Evolutionary conservation across 2,329 filamentous ascomycete species (phyloP).

Genomic region (Xylaria multiplex): DNA sequence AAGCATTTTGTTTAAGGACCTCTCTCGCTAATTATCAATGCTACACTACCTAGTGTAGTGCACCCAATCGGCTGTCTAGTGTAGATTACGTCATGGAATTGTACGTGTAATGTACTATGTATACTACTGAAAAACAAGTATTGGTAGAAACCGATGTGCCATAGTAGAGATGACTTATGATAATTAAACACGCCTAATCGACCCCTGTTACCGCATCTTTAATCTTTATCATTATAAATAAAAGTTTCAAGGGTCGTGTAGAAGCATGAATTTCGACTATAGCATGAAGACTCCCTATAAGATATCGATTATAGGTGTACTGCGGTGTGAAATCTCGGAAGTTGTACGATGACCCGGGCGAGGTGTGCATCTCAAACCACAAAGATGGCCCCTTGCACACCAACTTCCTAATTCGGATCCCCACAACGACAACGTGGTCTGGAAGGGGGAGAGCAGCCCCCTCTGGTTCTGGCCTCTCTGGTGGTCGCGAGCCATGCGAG

Average conservation of each 20-base stretch:
- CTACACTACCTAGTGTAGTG: too few species aligned
- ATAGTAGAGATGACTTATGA: neutral
- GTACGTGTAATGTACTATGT: too few species aligned
- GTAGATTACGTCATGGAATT: slow-evolving; percentile 1
- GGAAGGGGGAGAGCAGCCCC: neutral
- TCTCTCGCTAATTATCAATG: too few species aligned
- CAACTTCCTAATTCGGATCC: slow-evolving; percentile 31
- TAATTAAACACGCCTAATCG: neutral
- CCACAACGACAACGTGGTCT: slow-evolving; percentile 29
- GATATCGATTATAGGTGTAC: neutral
- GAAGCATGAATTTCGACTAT: neutral
- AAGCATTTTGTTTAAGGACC: too few species aligned
- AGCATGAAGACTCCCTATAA: slow-evolving; percentile 12
- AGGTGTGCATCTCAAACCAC: neutral
- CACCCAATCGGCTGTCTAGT: neutral
- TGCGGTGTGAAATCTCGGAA: slow-evolving; percentile 6
- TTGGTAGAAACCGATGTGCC: neutral
- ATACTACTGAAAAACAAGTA: neutral
- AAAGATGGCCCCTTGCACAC: slow-evolving; percentile 1
- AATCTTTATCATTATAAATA: neutral
- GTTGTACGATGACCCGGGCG: slow-evolving; percentile 11
- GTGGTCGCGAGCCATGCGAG: slow-evolving; percentile 19
- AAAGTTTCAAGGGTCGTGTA: neutral
- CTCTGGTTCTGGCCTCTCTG: slow-evolving; percentile 2
- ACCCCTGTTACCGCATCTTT: neutral